Conservation (phyloP, 768 basidiomycete genomes). For the Kwoniella mangroviensis region DNA sequence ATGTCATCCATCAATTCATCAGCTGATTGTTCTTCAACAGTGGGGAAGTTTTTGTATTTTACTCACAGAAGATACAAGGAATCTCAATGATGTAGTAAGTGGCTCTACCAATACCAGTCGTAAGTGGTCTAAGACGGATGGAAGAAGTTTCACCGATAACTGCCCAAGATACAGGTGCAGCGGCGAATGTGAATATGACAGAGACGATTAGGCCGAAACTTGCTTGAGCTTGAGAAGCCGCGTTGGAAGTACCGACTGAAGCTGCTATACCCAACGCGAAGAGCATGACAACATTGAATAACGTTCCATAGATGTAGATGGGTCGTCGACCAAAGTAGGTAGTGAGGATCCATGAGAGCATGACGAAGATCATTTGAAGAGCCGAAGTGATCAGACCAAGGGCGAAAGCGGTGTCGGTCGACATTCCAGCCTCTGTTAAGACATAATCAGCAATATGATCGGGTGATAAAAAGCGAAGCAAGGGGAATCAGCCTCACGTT, state of each 20-base stretch:
- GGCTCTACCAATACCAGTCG: slow-evolving; percentile 50
- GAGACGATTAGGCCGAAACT: slow-evolving; percentile 46
- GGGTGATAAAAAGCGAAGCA: background rate
- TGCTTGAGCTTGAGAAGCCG: slow-evolving; percentile 42
- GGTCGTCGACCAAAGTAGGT: slow-evolving; percentile 50
- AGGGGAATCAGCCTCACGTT: slow-evolving; percentile 26
- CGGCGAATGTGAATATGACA: slow-evolving; percentile 43
- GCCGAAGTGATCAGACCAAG: slow-evolving; percentile 51
- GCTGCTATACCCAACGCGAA: slow-evolving; percentile 49
- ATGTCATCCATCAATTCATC: background rate
- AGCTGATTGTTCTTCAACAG: background rate
- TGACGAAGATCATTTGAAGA: slow-evolving; percentile 40
- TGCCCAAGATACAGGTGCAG: slow-evolving; percentile 39
- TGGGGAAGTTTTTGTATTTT: too few species aligned
- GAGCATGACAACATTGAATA: slow-evolving; percentile 42
- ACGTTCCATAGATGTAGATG: slow-evolving; percentile 50
- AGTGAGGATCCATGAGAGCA: slow-evolving; percentile 44
- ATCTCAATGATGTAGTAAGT: slow-evolving; percentile 51
- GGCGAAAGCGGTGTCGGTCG: slow-evolving; percentile 37
- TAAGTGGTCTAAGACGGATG: slow-evolving; percentile 44
- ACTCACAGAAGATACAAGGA: slow-evolving; percentile 42
- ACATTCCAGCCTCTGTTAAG: slow-evolving; percentile 43
- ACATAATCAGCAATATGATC: background rate
- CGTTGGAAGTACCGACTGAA: slow-evolving; percentile 26
- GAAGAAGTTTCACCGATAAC: slow-evolving; percentile 49